These are phyloP conservation scores for Cryphonectria carpinicola DNA, from an alignment of 2,329 filamentous ascomycete genomes.

Conservation along the genomic window DNA sequence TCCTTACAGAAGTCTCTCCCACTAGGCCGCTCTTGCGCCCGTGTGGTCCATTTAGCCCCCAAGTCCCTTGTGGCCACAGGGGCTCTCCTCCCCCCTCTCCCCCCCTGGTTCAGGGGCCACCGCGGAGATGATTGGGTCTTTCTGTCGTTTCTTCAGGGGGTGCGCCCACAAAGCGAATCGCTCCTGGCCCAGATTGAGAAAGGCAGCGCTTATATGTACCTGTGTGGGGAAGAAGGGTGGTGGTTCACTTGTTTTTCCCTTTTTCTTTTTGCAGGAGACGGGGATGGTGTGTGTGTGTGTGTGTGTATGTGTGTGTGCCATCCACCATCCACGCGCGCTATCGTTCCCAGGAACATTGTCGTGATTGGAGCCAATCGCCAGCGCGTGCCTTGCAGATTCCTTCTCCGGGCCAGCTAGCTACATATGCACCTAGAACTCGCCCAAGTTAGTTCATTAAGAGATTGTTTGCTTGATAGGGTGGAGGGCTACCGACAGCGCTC, in stretches of 20 bases:
- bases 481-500: not conserved
- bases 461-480: not conserved
- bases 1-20: not conserved
- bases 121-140: conserved; percentile 26
- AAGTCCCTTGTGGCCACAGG: not conserved
- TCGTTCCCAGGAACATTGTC: not conserved
- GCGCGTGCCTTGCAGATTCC: conserved; percentile 18
- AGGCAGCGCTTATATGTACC: not conserved
- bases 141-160: conserved; percentile 4
- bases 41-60: not conserved
- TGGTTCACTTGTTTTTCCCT: not conserved
- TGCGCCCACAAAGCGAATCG: conserved; percentile 4
- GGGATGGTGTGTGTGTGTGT: not conserved
- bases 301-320: not conserved
- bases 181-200: conserved; percentile 12
- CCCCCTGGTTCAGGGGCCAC: conserved; percentile 21
- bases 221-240: not conserved
- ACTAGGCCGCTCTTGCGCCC: not conserved
- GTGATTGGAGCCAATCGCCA: conserved; percentile 9
- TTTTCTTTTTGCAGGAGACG: not conserved
- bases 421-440: not conserved
- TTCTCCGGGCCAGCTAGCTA: not conserved
- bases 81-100: not conserved
- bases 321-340: not conserved
- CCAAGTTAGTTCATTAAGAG: not conserved